Conservation (phyloP, 306 rosid species). For the Pterocarpus macrocarpus region DNA sequence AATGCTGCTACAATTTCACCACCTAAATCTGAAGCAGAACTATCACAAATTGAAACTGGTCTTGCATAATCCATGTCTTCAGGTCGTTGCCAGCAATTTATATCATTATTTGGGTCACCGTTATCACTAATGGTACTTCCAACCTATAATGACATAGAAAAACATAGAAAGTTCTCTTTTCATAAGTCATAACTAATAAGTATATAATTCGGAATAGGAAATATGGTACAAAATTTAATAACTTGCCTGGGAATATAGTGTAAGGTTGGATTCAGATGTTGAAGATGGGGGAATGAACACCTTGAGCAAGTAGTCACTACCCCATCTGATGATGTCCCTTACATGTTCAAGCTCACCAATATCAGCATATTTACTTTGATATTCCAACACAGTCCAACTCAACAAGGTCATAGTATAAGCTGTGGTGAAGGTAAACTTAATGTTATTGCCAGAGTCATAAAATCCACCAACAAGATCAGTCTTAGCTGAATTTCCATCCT, state of each 20-base stretch:
- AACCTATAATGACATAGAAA: constrained; percentile 58
- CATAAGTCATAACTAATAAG: background rate
- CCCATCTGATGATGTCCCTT: constrained; percentile 86
- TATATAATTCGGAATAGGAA: background rate
- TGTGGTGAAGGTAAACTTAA: constrained; percentile 82
- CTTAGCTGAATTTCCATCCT: constrained; percentile 61
- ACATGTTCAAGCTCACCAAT: constrained; percentile 83
- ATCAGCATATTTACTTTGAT: constrained; percentile 70
- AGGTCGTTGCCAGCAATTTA: constrained; percentile 82
- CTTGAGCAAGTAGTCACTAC: constrained; percentile 80
- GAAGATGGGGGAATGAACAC: constrained; percentile 56
- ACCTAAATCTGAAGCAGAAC: constrained; percentile 78
- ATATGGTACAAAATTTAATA: background rate
- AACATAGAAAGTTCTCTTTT: background rate
- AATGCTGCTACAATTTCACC: constrained; percentile 84
- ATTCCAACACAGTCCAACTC: constrained; percentile 88
- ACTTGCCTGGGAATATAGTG: constrained; percentile 78
- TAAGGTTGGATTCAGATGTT: constrained; percentile 53
- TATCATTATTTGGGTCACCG: constrained; percentile 51
- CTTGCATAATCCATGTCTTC: constrained; percentile 74
- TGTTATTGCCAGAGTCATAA: constrained; percentile 90
- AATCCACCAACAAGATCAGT: constrained; percentile 76
- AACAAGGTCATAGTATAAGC: constrained; percentile 82
- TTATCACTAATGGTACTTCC: constrained; percentile 63
- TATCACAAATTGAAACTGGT: constrained; percentile 67